Percentiles rank a stretch among this genome's conserved stretches.
phyloP scores from a whole-genome alignment of 1,284 basidiomycete species.

The Chalciporus sp. region DNA sequence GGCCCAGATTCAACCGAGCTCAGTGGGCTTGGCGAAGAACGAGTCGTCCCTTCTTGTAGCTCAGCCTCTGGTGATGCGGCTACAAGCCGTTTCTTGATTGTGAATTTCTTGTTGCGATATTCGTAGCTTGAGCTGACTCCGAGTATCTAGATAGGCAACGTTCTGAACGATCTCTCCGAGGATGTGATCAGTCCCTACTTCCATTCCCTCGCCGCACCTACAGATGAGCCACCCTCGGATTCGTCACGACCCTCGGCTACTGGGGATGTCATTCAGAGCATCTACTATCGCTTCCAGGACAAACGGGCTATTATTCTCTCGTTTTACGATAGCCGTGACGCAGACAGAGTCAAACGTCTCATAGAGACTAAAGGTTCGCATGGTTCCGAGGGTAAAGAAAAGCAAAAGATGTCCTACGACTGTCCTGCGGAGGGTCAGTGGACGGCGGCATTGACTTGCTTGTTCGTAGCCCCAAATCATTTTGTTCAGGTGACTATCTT shows the following conservation, averaged over 20 bases:
- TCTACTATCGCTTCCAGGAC: constrained; percentile 50
- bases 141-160: constrained; percentile 34
- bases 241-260: constrained; percentile 11
- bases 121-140: constrained; percentile 16
- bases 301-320: constrained; percentile 58
- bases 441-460: constrained; percentile 27
- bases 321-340: constrained; percentile 63
- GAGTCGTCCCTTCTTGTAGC: constrained; percentile 8
- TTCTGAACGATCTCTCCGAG: constrained; percentile 38
- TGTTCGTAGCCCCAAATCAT: constrained; percentile 36
- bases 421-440: constrained; percentile 18
- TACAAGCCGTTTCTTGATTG: constrained; percentile 49
- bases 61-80: constrained; percentile 12
- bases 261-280: constrained; percentile 47
- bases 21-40: constrained; percentile 10
- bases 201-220: constrained; percentile 23
- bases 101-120: constrained; percentile 22
- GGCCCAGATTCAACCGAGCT: constrained; percentile 34
- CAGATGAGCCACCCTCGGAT: constrained; percentile 13
- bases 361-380: constrained; percentile 37
- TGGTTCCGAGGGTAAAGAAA: constrained; percentile 25
- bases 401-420: constrained; percentile 24
- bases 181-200: constrained; percentile 37
- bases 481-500: constrained; percentile 28
- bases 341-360: constrained; percentile 47